A percentile compares a stretch with the other conserved stretches of the same genome.
Conservation (phyloP, 345 rosid genomes). For the Gossypium anomalum region DNA sequence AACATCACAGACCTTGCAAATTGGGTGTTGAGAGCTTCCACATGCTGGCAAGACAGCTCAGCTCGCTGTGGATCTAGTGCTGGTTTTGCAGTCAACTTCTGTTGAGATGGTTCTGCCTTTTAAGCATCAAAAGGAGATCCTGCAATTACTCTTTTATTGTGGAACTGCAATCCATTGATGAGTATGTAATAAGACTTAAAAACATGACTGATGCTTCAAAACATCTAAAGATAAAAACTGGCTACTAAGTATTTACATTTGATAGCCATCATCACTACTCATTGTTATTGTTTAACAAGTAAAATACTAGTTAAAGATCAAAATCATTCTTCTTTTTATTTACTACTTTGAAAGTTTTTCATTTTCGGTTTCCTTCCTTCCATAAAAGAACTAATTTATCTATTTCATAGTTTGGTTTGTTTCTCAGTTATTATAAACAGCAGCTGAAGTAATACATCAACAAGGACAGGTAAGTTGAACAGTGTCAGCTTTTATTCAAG, state of each 20-base stretch:
- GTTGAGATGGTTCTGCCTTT: slow-evolving; percentile 52
- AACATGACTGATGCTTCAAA: neutral
- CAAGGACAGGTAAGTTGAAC: neutral
- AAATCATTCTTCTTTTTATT: neutral
- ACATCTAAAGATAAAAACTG: neutral
- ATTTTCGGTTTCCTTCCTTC: neutral
- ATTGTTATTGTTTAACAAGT: neutral
- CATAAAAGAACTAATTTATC: neutral
- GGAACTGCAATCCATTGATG: slow-evolving; percentile 44
- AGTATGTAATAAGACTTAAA: slow-evolving; percentile 14
- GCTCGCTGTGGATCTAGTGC: slow-evolving; percentile 55
- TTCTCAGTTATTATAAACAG: neutral
- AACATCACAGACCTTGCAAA: slow-evolving; percentile 60
- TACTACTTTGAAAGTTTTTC: too few relatives aligned
- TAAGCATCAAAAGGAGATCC: slow-evolving; percentile 54
- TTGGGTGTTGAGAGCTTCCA: slow-evolving; percentile 88
- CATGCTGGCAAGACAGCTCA: slow-evolving; percentile 72
- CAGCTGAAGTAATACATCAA: neutral
- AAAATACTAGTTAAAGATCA: neutral
- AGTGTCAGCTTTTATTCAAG: neutral
- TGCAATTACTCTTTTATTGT: slow-evolving; percentile 56
- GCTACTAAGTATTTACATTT: neutral
- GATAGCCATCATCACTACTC: neutral
- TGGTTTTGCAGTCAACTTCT: slow-evolving; percentile 24
- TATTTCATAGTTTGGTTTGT: neutral